Evolutionary conservation across 2,329 filamentous ascomycete species (phyloP).

Genomic region (Nigrospora oryzae): DNA sequence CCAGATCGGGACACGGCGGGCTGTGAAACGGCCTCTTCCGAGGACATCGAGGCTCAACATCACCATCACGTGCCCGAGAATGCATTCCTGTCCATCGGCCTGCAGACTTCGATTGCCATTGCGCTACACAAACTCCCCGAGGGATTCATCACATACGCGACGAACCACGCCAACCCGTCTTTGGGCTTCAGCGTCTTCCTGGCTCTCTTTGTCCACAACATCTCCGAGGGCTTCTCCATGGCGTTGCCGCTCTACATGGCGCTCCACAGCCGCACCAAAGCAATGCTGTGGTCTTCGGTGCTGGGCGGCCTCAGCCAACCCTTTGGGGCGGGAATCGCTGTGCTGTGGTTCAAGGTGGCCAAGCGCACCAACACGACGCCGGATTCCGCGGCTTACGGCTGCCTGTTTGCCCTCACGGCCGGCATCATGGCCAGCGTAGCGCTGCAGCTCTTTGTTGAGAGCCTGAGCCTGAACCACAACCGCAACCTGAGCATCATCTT

Average conservation of each 20-base stretch:
- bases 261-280: constrained; percentile 67
- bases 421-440: constrained; percentile 96
- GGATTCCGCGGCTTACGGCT: constrained; percentile 58
- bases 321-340: constrained; percentile 74
- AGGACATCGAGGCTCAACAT: constrained; percentile 50
- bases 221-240: constrained; percentile 93
- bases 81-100: constrained; percentile 86
- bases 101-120: constrained; percentile 92
- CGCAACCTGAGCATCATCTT: constrained; percentile 69
- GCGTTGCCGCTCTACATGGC: constrained; percentile 89
- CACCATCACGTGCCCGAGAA: constrained; percentile 96
- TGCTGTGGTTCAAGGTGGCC: constrained; percentile 74
- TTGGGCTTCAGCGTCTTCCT: constrained; percentile 91
- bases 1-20: constrained; percentile 2
- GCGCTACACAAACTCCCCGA: constrained; percentile 93
- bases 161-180: constrained; percentile 86
- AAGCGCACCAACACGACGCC: constrained; percentile 38
- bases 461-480: constrained; percentile 73
- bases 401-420: constrained; percentile 80
- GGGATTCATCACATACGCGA: constrained; percentile 84
- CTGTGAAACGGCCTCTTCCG: constrained; percentile 16
- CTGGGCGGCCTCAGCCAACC: constrained; percentile 85
- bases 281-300: constrained; percentile 76
- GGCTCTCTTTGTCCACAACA: constrained; percentile 95
- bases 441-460: constrained; percentile 81